Evolutionary conservation across 768 basidiomycete genomes (phyloP).

Genomic region (Panaeolus papilionaceus): DNA sequence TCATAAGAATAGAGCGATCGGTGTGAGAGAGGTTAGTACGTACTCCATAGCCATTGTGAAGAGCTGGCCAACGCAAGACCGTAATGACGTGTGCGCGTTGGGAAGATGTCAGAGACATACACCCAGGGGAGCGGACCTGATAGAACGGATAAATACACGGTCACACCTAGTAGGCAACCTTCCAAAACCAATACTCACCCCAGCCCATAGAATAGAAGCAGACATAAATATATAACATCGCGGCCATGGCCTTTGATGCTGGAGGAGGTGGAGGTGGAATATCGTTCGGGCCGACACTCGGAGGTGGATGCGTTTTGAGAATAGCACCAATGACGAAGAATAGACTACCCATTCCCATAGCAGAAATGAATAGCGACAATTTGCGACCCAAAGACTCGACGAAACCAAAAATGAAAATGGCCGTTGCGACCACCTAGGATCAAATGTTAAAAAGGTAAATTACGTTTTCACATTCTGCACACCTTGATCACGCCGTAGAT

Average conservation of each 20-base stretch:
- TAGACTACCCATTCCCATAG: slow-evolving; percentile 76
- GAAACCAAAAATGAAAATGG: slow-evolving; percentile 69
- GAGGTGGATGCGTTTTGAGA: slow-evolving; percentile 77
- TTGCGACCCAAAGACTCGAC: slow-evolving; percentile 76
- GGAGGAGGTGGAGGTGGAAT: slow-evolving; percentile 48
- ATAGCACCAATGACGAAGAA: slow-evolving; percentile 89
- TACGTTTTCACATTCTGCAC: neutral
- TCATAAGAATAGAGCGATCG: neutral
- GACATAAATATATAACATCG: slow-evolving; percentile 86
- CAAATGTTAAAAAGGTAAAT: neutral
- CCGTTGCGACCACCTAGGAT: slow-evolving; percentile 57
- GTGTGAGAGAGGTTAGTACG: slow-evolving; percentile 29
- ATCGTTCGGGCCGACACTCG: slow-evolving; percentile 32
- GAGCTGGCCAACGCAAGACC: slow-evolving; percentile 78
- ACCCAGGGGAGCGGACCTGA: slow-evolving; percentile 56
- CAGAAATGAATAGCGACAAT: slow-evolving; percentile 72
- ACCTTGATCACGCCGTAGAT: slow-evolving; percentile 52
- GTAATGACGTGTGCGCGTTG: slow-evolving; percentile 82
- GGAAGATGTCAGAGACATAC: slow-evolving; percentile 86
- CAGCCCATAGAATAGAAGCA: slow-evolving; percentile 90
- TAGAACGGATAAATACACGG: neutral
- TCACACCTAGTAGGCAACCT: neutral
- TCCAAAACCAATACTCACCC: slow-evolving; percentile 47
- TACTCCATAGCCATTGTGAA: slow-evolving; percentile 86
- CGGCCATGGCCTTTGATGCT: slow-evolving; percentile 83